Evolutionary conservation across 2,329 filamentous ascomycete genomes (phyloP), one percentile per base, ranked within the genome.

Genomic region (Talaromyces marneffei): DNA sequence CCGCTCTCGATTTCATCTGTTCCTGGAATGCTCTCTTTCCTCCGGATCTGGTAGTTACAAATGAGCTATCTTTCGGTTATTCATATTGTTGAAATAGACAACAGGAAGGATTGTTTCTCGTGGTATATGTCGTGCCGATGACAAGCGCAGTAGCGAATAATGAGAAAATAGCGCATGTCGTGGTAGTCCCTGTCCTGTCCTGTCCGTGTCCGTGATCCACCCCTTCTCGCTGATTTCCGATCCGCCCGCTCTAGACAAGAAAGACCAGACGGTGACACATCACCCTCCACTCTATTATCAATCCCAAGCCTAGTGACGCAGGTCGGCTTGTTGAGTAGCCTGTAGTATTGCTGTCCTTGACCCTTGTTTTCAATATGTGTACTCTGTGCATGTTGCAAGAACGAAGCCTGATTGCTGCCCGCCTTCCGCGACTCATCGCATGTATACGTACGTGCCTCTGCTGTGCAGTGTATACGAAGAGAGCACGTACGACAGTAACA

Each of bases 151-250:
- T 14, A 12, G 25, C 3, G 20, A 59, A 14, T 9, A 8, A 40
- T 2, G 37, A 25, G 20, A 59, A 59, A 59, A 53, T 59, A 35
- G 46, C 57, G 57, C 57, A 59, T 59, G 25, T 59, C 18, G 27
- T 46, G 25, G 40, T 16, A 42, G 33, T 31, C 44, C 37, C 33
- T 40, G 52, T 55, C 33, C 10, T n/a, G n/a, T 37, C 33, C 5
- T 42, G 18, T 42, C 42, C 29, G 25, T 29, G 48, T 35, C 48
- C 48, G 31, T 25, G 52, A 59, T 59, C 57, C 57, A 59, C 57
- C 57, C 57, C 44, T 39, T 29, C 48, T 52, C 29, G 48, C 18
- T 58, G 42, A 25, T 58, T 58, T 39, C 56, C 33, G 56, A 46
- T 59, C 57, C 57, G 57, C 57, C 46, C 57, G 57, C 57, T 52